These are phyloP conservation scores for Sporothrix globosa DNA, from an alignment of 2,329 filamentous ascomycete species.

Conservation along the genomic window DNA sequence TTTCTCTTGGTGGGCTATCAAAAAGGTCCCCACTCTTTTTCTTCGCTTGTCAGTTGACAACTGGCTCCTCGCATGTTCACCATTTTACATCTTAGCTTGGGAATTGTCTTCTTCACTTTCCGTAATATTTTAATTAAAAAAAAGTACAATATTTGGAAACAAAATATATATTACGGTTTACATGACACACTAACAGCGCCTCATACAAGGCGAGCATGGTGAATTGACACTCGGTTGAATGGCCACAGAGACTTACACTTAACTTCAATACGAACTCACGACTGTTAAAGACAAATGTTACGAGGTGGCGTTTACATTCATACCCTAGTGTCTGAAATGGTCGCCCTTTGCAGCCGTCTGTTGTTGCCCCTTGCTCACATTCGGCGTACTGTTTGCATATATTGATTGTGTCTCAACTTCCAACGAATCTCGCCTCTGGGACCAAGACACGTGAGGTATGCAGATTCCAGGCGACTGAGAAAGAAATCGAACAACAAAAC, in stretches of 20 bases:
- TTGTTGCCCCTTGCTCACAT: not conserved
- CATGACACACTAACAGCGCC: constrained; percentile 2
- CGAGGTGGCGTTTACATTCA: too few relatives aligned
- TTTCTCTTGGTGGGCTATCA: too few relatives aligned
- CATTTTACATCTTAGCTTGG: not conserved
- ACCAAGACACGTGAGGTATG: not conserved
- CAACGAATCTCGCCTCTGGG: not conserved
- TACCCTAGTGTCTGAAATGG: not conserved
- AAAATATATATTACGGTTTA: not conserved
- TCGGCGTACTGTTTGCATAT: not conserved
- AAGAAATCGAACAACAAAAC: not conserved
- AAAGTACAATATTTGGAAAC: not conserved
- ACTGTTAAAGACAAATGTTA: not conserved
- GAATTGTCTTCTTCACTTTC: too few relatives aligned
- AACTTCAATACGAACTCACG: not conserved
- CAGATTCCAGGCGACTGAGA: not conserved
- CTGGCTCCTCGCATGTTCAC: not conserved
- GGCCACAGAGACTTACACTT: not conserved
- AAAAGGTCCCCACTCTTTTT: not conserved
- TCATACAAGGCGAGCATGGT: not conserved
- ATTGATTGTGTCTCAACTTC: not conserved
- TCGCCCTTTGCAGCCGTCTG: not conserved
- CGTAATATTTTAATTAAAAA: not conserved
- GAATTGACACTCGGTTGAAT: not conserved
- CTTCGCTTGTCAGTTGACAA: not conserved